These are phyloP conservation scores for Calendula officinalis DNA, from an alignment of 129 eudicot species.

Conservation along the genomic window DNA sequence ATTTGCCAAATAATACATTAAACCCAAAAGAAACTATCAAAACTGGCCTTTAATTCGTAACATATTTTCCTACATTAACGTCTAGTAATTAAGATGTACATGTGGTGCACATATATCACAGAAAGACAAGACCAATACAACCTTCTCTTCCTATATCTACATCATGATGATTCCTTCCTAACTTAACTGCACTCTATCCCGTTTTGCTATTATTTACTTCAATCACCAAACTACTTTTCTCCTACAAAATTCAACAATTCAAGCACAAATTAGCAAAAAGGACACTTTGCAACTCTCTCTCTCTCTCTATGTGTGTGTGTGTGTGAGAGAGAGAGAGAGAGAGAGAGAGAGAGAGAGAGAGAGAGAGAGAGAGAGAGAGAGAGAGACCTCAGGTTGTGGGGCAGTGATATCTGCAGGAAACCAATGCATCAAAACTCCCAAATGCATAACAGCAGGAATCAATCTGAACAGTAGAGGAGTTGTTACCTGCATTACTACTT, in stretches of 20 bases:
- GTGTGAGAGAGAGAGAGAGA: background rate
- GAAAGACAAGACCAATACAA: slow-evolving; percentile 19
- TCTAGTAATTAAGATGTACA: slow-evolving; percentile 1
- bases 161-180: slow-evolving; percentile 28
- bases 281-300: background rate
- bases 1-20: background rate
- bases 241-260: slow-evolving; percentile 37
- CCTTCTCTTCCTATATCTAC: slow-evolving; percentile 31
- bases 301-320: background rate
- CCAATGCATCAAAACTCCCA: slow-evolving; percentile 97
- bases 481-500: slow-evolving; percentile 61
- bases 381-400: slow-evolving; percentile 59
- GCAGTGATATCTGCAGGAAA: slow-evolving; percentile 59
- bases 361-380: slow-evolving; percentile 21
- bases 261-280: background rate
- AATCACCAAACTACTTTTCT: slow-evolving; percentile 41
- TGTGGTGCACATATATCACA: slow-evolving; percentile 24
- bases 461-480: slow-evolving; percentile 82
- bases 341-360: slow-evolving; percentile 27
- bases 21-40: slow-evolving; percentile 17
- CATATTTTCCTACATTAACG: slow-evolving; percentile 13
- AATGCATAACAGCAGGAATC: slow-evolving; percentile 85
- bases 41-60: slow-evolving; percentile 16
- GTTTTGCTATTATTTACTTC: slow-evolving; percentile 43
- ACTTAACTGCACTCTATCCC: slow-evolving; percentile 37